Evolutionary conservation across 1,284 basidiomycete species (phyloP).

Genomic region (Malassezia cuniculi): DNA sequence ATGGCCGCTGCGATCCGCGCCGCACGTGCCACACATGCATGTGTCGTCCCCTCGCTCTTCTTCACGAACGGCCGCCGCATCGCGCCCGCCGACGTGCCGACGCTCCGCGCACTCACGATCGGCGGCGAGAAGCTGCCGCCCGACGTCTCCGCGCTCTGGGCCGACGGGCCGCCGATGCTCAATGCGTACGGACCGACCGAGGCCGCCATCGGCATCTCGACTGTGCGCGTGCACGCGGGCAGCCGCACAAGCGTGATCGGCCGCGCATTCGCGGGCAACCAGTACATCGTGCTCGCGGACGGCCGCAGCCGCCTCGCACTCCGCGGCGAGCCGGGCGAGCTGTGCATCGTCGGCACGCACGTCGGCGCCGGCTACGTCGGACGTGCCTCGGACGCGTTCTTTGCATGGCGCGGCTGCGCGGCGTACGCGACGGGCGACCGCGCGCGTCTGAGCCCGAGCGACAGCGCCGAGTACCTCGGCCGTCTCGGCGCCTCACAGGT

Average conservation of each 20-base stretch:
- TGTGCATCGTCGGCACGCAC: slow-evolving; percentile 34
- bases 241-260: slow-evolving; percentile 28
- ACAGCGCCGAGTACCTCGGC: slow-evolving; percentile 34
- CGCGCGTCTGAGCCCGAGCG: slow-evolving; percentile 25
- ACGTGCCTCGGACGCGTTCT: slow-evolving; percentile 20
- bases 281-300: slow-evolving; percentile 24
- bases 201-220: slow-evolving; percentile 38
- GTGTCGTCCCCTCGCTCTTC: slow-evolving; percentile 42
- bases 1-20: slow-evolving; percentile 30
- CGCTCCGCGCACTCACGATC: slow-evolving; percentile 29
- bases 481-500: slow-evolving; percentile 33
- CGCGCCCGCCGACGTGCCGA: slow-evolving; percentile 23
- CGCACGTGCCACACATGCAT: slow-evolving; percentile 34
- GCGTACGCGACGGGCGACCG: slow-evolving; percentile 39
- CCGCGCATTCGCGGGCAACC: slow-evolving; percentile 29
- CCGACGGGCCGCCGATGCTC: slow-evolving; percentile 20
- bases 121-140: slow-evolving; percentile 35
- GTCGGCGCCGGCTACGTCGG: slow-evolving; percentile 30
- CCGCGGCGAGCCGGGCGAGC: slow-evolving; percentile 34
- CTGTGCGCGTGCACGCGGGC: slow-evolving; percentile 20
- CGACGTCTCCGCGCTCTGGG: slow-evolving; percentile 28
- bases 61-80: slow-evolving; percentile 27
- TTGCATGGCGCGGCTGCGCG: slow-evolving; percentile 11
- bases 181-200: slow-evolving; percentile 43
- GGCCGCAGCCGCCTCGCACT: slow-evolving; percentile 10